These are phyloP conservation scores for Fusarium agapanthi DNA, from an alignment of 2,329 filamentous ascomycete genomes.

Conservation along the genomic window DNA sequence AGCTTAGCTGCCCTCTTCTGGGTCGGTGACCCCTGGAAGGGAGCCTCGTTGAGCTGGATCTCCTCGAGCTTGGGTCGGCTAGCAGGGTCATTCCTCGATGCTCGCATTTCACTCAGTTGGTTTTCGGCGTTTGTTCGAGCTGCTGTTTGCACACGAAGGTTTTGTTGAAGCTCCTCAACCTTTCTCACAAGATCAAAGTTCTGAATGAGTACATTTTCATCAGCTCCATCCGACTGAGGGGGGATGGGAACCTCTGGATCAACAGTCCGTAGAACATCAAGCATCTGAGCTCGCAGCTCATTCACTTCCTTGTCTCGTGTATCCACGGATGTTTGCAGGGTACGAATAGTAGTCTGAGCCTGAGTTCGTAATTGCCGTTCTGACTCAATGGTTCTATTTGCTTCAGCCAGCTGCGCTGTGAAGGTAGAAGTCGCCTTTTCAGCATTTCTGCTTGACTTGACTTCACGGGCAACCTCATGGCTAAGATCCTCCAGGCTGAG, in stretches of 20 bases:
- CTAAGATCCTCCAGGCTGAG: slow-evolving; percentile 90
- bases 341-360: slow-evolving; percentile 84
- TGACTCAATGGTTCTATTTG: slow-evolving; percentile 88
- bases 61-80: slow-evolving; percentile 83
- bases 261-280: slow-evolving; percentile 85
- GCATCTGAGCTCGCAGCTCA: slow-evolving; percentile 81
- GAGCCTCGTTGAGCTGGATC: slow-evolving; percentile 83
- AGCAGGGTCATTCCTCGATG: slow-evolving; percentile 75
- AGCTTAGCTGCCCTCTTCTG: slow-evolving; percentile 67
- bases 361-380: slow-evolving; percentile 87
- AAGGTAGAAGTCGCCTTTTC: slow-evolving; percentile 86
- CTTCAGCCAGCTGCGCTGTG: slow-evolving; percentile 85
- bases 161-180: slow-evolving; percentile 88
- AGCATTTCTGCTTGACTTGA: slow-evolving; percentile 87
- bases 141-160: slow-evolving; percentile 83
- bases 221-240: slow-evolving; percentile 64
- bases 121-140: slow-evolving; percentile 83
- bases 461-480: slow-evolving; percentile 89
- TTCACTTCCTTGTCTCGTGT: slow-evolving; percentile 81
- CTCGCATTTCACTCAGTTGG: slow-evolving; percentile 81
- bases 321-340: slow-evolving; percentile 81
- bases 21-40: slow-evolving; percentile 78
- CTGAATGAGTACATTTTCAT: slow-evolving; percentile 74
- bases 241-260: slow-evolving; percentile 76
- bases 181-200: slow-evolving; percentile 87